phyloP scores from a whole-genome alignment of 148 eudicot genomes.

The Chenopodium suecicum region DNA sequence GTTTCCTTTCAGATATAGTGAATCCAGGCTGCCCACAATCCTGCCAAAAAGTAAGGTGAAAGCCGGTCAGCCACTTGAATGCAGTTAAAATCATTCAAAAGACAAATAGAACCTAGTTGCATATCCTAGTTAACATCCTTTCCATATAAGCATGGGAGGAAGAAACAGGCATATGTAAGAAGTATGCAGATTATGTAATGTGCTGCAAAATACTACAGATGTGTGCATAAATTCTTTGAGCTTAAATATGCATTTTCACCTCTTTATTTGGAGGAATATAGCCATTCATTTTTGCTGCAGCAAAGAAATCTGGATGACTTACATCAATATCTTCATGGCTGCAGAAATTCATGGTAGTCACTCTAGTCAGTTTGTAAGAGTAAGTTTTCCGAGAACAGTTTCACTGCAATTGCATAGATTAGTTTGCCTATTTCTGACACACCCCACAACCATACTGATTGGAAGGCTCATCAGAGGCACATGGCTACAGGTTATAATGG shows the following conservation, averaged over 20 bases:
- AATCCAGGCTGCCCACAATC: constrained; percentile 98
- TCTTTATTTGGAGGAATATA: constrained; percentile 96
- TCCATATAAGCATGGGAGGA: not conserved
- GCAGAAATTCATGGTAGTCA: constrained; percentile 27
- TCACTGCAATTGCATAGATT: not conserved
- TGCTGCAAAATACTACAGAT: not conserved
- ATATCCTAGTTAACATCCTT: not conserved
- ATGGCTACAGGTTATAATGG: not conserved
- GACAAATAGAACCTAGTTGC: not conserved
- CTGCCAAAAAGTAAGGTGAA: constrained; percentile 39
- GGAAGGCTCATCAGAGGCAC: not conserved
- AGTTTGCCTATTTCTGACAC: not conserved
- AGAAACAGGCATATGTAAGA: not conserved
- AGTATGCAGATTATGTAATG: not conserved
- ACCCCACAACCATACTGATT: not conserved
- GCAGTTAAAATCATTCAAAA: constrained; percentile 8
- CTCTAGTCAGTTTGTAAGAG: not conserved
- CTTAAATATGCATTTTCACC: constrained; percentile 37
- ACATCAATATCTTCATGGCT: constrained; percentile 98
- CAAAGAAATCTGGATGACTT: constrained; percentile 97
- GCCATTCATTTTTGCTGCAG: constrained; percentile 84
- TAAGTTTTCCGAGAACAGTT: not conserved
- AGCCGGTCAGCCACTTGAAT: constrained; percentile 13
- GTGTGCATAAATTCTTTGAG: not conserved
- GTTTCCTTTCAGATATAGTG: constrained; percentile 82